Base-by-base conservation (phyloP, 192 early-diverging fungal species). In the Dimargaris cristalligena region DNA sequence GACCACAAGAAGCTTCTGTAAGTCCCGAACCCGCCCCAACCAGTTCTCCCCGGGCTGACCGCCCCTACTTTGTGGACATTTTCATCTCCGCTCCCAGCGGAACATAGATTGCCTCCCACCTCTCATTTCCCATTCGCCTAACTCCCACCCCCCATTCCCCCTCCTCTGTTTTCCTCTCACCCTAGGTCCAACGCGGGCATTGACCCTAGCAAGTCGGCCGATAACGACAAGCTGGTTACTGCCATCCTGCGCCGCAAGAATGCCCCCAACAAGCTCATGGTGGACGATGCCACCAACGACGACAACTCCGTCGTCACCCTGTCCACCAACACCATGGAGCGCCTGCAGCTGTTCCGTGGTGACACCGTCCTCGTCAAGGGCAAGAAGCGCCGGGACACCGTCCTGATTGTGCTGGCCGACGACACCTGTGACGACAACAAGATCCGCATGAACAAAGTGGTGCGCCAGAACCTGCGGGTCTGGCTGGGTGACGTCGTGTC, bases 241-340 rank as follows among this genome's bases (percentile, higher is more conserved):
- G 95, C 94, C 52, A 99, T 99, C 67, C 75, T 99, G 54, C 90
- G 91, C 66, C 85, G 87, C 64, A 99, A 99, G 71, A 67, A 87
- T 0, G 85, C 92, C 41, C 90, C 90, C n/a, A 99, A 99, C 79
- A 99, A 99, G 79, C 74, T 99, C 52, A 88, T 99, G 75, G 90
- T 99, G 30, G 95, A 97, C 68, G 94, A 97, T 64, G 89, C 91
- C 32, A 85, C 80, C 60, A 96, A 86, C 67, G 94, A 97, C 65
- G 95, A 99, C 76, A 97, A 94, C 74, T 99, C 95, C 23, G 90
- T 99, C 25, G 80, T 87, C 58, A 76, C 85, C 38, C 75, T 99
- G 57, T 88, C 84, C 41, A 86, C 87, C 28, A 87, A 82, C 55
- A 97, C 94, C 26, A 91, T 99, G 76, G 94, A 99, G 63, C 77